Conservation (phyloP, 2,329 filamentous ascomycete species). For the Colletotrichum horii region DNA sequence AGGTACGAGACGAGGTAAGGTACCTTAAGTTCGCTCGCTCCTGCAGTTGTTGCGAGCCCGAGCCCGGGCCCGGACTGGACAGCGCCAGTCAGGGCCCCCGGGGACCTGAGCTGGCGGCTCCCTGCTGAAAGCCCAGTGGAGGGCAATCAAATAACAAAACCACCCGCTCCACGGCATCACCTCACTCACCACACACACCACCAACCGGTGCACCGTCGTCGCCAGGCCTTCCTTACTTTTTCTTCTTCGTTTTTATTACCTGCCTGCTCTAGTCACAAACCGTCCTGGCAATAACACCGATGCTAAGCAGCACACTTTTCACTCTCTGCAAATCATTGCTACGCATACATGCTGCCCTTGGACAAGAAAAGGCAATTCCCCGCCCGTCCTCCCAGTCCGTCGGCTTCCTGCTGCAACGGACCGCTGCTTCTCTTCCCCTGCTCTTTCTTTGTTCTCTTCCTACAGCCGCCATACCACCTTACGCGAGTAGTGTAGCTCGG, state of each 20-base stretch:
- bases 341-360: too few species aligned
- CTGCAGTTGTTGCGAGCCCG: background rate
- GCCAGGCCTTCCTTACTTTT: background rate
- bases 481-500: too few species aligned
- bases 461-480: too few species aligned
- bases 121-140: background rate
- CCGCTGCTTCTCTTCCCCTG: background rate
- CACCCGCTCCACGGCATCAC: too few species aligned
- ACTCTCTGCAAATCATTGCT: background rate
- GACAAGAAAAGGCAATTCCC: background rate
- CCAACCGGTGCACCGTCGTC: background rate
- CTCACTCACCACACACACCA: too few species aligned
- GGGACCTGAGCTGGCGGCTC: slow-evolving; percentile 4
- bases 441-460: background rate
- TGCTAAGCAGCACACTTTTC: background rate
- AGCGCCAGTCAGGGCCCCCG: background rate
- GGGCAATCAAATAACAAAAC: too few species aligned
- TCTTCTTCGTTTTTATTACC: background rate
- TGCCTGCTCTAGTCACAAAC: background rate
- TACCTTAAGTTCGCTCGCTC: too few species aligned
- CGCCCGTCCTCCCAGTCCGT: background rate
- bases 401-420: background rate
- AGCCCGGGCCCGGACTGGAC: background rate
- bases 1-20: too few species aligned
- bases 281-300: background rate